phyloP scores from a whole-genome alignment of 495 filamentous ascomycete species.

The Hyaloscypha variabilis region DNA sequence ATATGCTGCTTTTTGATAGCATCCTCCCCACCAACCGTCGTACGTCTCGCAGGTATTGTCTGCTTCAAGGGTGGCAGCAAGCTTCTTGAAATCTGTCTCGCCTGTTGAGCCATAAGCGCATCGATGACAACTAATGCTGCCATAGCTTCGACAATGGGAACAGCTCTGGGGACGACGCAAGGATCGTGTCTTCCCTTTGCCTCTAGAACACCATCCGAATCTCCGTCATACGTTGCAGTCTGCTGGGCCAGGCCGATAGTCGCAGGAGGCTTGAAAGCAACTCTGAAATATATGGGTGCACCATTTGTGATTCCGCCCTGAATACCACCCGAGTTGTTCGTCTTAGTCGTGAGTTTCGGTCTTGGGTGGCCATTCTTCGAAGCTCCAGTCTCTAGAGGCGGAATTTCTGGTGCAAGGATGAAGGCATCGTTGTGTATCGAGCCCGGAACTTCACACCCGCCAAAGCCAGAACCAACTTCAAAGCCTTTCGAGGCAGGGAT shows the following conservation, averaged over 20 bases:
- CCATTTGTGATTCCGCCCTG: constrained; percentile 98
- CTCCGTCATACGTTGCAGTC: constrained; percentile 78
- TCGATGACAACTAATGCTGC: constrained; percentile 90
- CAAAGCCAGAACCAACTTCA: constrained; percentile 94
- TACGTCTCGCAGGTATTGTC: constrained; percentile 15
- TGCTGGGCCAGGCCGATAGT: constrained; percentile 92
- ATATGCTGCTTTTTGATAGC: constrained; percentile 17
- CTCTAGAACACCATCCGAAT: constrained; percentile 73
- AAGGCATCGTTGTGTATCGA: constrained; percentile 95
- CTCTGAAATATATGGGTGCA: constrained; percentile 90
- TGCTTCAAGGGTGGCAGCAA: constrained; percentile 51
- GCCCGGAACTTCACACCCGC: constrained; percentile 83
- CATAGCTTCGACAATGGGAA: constrained; percentile 98
- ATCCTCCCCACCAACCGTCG: constrained; percentile 16
- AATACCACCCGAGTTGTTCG: constrained; percentile 95
- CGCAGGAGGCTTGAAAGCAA: constrained; percentile 94
- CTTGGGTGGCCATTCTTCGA: constrained; percentile 44
- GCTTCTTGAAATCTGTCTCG: constrained; percentile 59
- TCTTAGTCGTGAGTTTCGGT: constrained; percentile 76
- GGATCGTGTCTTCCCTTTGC: constrained; percentile 97
- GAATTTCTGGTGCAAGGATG: constrained; percentile 49
- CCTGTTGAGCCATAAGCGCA: constrained; percentile 84
- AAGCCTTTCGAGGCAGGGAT: constrained; percentile 98
- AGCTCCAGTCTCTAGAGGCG: constrained; percentile 36
- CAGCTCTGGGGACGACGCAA: constrained; percentile 90